Evolutionary conservation across 2,329 filamentous ascomycete species (phyloP), one percentile per base, ranked within the genome.

Genomic region (Talaromyces sp.): DNA sequence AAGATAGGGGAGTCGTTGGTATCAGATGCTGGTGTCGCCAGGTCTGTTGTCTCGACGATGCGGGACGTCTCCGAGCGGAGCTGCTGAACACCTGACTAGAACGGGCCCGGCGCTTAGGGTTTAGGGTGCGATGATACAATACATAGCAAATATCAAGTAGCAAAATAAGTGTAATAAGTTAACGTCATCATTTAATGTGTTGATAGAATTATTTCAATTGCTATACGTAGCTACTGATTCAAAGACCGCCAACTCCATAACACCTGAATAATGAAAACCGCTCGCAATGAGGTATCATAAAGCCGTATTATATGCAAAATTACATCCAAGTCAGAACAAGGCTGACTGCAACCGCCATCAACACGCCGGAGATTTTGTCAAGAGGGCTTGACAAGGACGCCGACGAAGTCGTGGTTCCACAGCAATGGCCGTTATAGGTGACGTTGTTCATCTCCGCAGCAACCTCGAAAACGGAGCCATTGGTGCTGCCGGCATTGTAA

Each of bases 381-480:
- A n/a, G 14, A 27, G 48, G 48, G 14, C 48, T 52, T 26, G 48
- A 27, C 27, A 52, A 9, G 27, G 48, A 29, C 27, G 57, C 54
- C 27, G 54, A 66, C 3, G 67, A 61, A 2, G 69, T 70, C 10
- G 64, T 68, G n/a, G 72, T 73, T 5, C 73, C 74, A 58, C 77
- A 80, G 64, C 76, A 78, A 17, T 70, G 67, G 17, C 72, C 66
- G 54, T 75, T 80, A 69, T 91, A 92, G 0, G 83, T 87, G 53
- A 94, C 89, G 62, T 88, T 86, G 73, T 93, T 94, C 65, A 85
- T 83, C 61, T 75, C 69, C 0, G 88, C 88, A 0, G 88, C 88
- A 21, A 89, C 87, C 69, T 88, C 82, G 68, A 95, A 95, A 10
- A 94, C 90, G 3, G 88, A 89, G 1, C 91, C 91, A 3, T 82